Evolutionary conservation across 306 rosid genomes (phyloP).

Genomic region (Ormosia emarginata): DNA sequence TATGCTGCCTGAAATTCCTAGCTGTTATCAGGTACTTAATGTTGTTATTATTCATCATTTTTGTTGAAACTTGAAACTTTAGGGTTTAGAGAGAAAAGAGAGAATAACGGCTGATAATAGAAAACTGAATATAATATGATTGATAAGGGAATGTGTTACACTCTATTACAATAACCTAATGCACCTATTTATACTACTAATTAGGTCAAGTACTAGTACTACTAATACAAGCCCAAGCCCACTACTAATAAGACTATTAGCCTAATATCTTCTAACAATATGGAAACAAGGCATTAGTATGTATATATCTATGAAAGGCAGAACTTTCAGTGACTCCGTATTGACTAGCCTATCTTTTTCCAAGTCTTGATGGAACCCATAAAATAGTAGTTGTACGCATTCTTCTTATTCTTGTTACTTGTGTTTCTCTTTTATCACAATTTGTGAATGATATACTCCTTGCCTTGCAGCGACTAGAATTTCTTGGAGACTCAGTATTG

Average conservation of each 20-base stretch:
- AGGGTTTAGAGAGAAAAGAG: too few relatives aligned
- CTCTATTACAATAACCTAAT: too few relatives aligned
- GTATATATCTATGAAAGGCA: background rate
- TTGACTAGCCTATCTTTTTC: background rate
- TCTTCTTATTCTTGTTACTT: background rate
- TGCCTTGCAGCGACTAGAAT: conserved; percentile 68
- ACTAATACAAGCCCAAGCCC: too few relatives aligned
- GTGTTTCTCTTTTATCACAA: background rate
- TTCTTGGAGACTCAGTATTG: conserved; percentile 71
- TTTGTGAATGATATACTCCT: conserved; percentile 12
- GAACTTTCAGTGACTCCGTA: background rate
- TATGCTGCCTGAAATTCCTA: conserved; percentile 81
- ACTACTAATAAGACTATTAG: too few relatives aligned
- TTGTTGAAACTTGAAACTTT: too few relatives aligned
- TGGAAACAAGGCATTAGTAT: background rate
- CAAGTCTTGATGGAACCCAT: background rate
- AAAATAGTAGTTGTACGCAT: background rate
- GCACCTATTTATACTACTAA: too few relatives aligned
- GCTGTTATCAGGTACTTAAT: conserved; percentile 77
- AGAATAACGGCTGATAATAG: too few relatives aligned
- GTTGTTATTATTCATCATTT: background rate
- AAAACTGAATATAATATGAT: too few relatives aligned
- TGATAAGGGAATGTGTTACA: too few relatives aligned
- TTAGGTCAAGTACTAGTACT: too few relatives aligned
- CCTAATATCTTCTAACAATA: background rate